Percentiles rank a stretch among this genome's conserved stretches.
These are phyloP conservation scores for Dothistroma pini DNA, from an alignment of 2,329 filamentous ascomycete species.

Conservation along the genomic window DNA sequence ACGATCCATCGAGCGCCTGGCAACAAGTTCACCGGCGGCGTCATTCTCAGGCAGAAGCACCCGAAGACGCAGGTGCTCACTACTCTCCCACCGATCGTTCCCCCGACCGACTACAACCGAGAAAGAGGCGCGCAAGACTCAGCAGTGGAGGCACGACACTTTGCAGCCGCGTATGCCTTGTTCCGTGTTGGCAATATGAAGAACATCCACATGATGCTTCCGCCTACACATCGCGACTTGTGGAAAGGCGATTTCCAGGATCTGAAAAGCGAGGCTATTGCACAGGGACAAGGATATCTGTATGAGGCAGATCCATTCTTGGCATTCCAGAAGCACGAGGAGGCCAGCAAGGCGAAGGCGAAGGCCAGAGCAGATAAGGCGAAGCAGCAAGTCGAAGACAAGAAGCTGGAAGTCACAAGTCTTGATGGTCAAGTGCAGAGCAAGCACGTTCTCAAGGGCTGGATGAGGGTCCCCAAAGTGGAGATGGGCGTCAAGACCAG, in stretches of 20 bases:
- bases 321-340: conserved; percentile 72
- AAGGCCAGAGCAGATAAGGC: conserved; percentile 74
- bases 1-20: conserved; percentile 52
- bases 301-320: conserved; percentile 95
- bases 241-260: conserved; percentile 87
- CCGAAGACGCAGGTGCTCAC: conserved; percentile 76
- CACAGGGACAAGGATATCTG: conserved; percentile 76
- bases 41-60: conserved; percentile 71
- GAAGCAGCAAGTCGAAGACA: conserved; percentile 50
- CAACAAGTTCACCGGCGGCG: conserved; percentile 59
- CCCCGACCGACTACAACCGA: conserved; percentile 72
- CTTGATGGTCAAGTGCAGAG: conserved; percentile 37
- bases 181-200: conserved; percentile 93
- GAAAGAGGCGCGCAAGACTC: conserved; percentile 68
- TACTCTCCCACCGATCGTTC: conserved; percentile 74
- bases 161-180: conserved; percentile 85
- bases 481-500: conserved; percentile 86
- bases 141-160: conserved; percentile 86
- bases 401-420: conserved; percentile 54
- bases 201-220: conserved; percentile 91
- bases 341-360: conserved; percentile 68
- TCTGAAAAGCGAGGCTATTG: conserved; percentile 76
- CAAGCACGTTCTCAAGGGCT: conserved; percentile 56
- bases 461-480: conserved; percentile 81
- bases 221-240: conserved; percentile 80